Conservation (phyloP, 2,329 filamentous ascomycete species). For the Coniochaeta ligniaria region DNA sequence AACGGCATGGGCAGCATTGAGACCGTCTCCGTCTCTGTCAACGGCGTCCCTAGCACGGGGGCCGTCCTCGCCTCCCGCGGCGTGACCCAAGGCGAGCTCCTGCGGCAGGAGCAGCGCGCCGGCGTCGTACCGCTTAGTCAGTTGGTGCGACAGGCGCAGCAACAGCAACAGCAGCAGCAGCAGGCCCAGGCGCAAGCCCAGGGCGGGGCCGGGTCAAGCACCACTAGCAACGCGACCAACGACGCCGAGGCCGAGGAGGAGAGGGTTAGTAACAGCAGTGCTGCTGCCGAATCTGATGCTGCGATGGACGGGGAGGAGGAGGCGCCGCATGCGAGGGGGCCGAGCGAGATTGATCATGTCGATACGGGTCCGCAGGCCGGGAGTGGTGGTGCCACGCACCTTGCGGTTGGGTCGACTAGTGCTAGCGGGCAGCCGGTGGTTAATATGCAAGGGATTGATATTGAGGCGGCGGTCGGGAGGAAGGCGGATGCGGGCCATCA, state of each 20-base stretch:
- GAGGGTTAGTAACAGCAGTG: not conserved
- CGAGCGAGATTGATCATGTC: slow-evolving; percentile 74
- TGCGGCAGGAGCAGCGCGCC: slow-evolving; percentile 80
- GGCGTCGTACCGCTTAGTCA: slow-evolving; percentile 68
- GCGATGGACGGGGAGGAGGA: slow-evolving; percentile 39
- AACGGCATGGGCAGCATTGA: slow-evolving; percentile 74
- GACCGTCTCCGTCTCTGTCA: slow-evolving; percentile 70
- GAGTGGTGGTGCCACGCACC: slow-evolving; percentile 28
- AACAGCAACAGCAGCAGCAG: slow-evolving; percentile 13
- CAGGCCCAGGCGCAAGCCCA: slow-evolving; percentile 1
- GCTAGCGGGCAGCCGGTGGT: slow-evolving; percentile 28
- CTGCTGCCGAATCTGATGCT: slow-evolving; percentile 18
- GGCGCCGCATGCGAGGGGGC: slow-evolving; percentile 75
- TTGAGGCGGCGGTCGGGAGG: slow-evolving; percentile 54
- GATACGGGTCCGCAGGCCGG: slow-evolving; percentile 69
- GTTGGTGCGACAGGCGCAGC: slow-evolving; percentile 34
- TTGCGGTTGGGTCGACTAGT: slow-evolving; percentile 17
- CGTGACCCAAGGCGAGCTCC: slow-evolving; percentile 75
- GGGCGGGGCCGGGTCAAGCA: slow-evolving; percentile 5
- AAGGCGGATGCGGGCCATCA: slow-evolving; percentile 24
- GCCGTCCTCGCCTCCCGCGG: slow-evolving; percentile 33
- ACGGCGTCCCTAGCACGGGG: slow-evolving; percentile 54
- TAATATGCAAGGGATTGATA: slow-evolving; percentile 49
- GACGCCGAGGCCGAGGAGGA: not conserved
- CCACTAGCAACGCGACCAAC: not conserved